A percentile compares a stretch with the other conserved stretches of the same genome.
phyloP scores from a whole-genome alignment of 2,329 filamentous ascomycete species.

The Phialophora verrucosa region DNA sequence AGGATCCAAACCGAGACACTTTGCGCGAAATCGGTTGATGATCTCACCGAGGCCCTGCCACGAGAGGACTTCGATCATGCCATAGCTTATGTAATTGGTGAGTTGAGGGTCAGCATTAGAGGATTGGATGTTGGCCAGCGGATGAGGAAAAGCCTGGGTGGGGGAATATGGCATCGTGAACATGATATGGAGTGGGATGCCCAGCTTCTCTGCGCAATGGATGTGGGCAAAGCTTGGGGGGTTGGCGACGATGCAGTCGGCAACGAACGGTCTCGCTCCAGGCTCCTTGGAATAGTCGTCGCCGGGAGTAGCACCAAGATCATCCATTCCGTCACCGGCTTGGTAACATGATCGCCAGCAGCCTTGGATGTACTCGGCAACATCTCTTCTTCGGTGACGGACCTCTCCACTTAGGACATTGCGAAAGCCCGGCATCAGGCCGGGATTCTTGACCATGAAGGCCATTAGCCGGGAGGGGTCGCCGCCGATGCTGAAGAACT shows the following conservation, averaged over 20 bases:
- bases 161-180: conserved; percentile 95
- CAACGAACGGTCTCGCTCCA: conserved; percentile 74
- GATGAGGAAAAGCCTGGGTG: conserved; percentile 83
- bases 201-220: conserved; percentile 77
- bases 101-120: conserved; percentile 74
- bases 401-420: conserved; percentile 77
- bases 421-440: conserved; percentile 80
- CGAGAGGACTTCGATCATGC: conserved; percentile 85
- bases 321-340: conserved; percentile 59
- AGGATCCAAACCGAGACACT: conserved; percentile 74
- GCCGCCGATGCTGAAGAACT: conserved; percentile 76
- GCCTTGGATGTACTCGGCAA: conserved; percentile 76
- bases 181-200: conserved; percentile 81
- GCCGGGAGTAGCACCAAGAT: conserved; percentile 48
- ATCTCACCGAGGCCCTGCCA: conserved; percentile 91
- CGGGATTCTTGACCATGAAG: conserved; percentile 88
- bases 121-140: conserved; percentile 78
- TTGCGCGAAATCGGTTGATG: conserved; percentile 82
- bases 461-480: conserved; percentile 78
- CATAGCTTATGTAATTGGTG: conserved; percentile 81
- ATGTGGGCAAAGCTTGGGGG: conserved; percentile 78
- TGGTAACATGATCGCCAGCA: conserved; percentile 67
- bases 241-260: conserved; percentile 83
- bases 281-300: conserved; percentile 40
- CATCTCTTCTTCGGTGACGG: conserved; percentile 72